Evolutionary conservation across 805 yeast genomes (phyloP).

Genomic region (Ogataea zsoltii): DNA sequence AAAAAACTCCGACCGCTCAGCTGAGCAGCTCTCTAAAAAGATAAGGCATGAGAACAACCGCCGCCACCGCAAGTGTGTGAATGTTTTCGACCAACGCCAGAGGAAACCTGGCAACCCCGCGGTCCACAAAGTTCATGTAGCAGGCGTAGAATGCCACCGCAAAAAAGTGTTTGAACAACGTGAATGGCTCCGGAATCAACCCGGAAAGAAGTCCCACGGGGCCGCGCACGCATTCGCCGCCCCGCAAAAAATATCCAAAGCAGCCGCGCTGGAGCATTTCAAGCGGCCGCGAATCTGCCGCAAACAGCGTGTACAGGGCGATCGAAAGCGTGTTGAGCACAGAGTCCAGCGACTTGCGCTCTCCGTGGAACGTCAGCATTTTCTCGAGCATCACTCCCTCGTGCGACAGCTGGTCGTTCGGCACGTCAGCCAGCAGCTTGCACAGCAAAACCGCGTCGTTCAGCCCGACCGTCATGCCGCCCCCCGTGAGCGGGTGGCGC

Average conservation of each 20-base stretch:
- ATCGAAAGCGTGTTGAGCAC: slow-evolving; percentile 89
- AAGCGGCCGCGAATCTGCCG: slow-evolving; percentile 73
- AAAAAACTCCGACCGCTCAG: background rate
- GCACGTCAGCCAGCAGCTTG: slow-evolving; percentile 55
- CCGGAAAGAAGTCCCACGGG: slow-evolving; percentile 89
- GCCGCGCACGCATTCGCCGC: slow-evolving; percentile 74
- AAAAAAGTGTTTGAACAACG: slow-evolving; percentile 82
- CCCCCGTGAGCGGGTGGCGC: slow-evolving; percentile 98
- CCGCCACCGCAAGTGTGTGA: slow-evolving; percentile 70
- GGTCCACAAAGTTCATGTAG: slow-evolving; percentile 60
- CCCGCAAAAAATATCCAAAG: slow-evolving; percentile 78
- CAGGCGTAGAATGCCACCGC: slow-evolving; percentile 87
- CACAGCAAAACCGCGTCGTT: slow-evolving; percentile 77
- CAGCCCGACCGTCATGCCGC: slow-evolving; percentile 98
- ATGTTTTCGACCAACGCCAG: slow-evolving; percentile 69
- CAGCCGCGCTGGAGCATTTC: slow-evolving; percentile 82
- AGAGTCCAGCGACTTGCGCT: slow-evolving; percentile 75
- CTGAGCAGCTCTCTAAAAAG: slow-evolving; percentile 37
- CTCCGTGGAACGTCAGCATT: slow-evolving; percentile 67
- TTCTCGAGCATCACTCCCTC: slow-evolving; percentile 55
- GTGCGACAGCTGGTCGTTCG: slow-evolving; percentile 57
- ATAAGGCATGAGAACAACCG: slow-evolving; percentile 77
- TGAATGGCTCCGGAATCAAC: slow-evolving; percentile 69
- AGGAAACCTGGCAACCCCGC: slow-evolving; percentile 70
- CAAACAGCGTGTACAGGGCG: slow-evolving; percentile 86